A percentile compares a stretch with the other conserved stretches of the same genome.
phyloP scores from a whole-genome alignment of 768 basidiomycete species.

The Hericium coralloides region DNA sequence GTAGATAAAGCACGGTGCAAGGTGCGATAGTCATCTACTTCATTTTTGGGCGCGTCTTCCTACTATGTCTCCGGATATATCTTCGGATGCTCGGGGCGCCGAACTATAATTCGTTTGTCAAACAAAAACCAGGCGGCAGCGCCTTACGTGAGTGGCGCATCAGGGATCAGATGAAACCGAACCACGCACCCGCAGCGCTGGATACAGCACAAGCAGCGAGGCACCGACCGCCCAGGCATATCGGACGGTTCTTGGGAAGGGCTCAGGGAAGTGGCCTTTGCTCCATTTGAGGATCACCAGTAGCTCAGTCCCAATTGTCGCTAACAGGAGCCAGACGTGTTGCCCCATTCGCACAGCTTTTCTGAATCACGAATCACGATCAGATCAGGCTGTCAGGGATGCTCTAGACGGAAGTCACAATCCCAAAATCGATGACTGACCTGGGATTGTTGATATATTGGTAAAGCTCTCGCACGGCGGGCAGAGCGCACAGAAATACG shows the following conservation, averaged over 20 bases:
- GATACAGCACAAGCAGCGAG: constrained; percentile 58
- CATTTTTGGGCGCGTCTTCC: constrained; percentile 6
- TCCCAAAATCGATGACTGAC: constrained; percentile 26
- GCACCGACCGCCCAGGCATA: constrained; percentile 59
- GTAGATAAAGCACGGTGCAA: no score
- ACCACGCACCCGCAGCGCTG: constrained; percentile 48
- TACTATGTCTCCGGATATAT: constrained; percentile 7
- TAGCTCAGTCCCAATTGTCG: constrained; percentile 77
- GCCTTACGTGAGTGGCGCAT: constrained; percentile 2
- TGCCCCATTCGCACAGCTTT: constrained; percentile 85
- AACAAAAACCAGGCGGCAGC: not conserved
- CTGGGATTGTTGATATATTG: constrained; percentile 79
- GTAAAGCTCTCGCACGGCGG: constrained; percentile 75
- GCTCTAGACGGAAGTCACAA: constrained; percentile 4
- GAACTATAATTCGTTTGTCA: constrained; percentile 6
- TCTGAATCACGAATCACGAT: constrained; percentile 27
- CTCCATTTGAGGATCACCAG: constrained; percentile 81
- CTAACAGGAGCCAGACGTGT: constrained; percentile 79
- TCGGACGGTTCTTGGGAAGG: constrained; percentile 54
- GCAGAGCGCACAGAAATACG: constrained; percentile 81
- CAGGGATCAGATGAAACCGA: not conserved
- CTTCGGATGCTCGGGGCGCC: constrained; percentile 13
- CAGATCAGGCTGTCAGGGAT: not conserved
- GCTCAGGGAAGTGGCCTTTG: constrained; percentile 54
- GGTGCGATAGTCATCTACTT: not conserved